Evolutionary conservation across 2,329 filamentous ascomycete species (phyloP), one percentile per base, ranked within the genome.

Genomic region (Juglanconis sp.): DNA sequence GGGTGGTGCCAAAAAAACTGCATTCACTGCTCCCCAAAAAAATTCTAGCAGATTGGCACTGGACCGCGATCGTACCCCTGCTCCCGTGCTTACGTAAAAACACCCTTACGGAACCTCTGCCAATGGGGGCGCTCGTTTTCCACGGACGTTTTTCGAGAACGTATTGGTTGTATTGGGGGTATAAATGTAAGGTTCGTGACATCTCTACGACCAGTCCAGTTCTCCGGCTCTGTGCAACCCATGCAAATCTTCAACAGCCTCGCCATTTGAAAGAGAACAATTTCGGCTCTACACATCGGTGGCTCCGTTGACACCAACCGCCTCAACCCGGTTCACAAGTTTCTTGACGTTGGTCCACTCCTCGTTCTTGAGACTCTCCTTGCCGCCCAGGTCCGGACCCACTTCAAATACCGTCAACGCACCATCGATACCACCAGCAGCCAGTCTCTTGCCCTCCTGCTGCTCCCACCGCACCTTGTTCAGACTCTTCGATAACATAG

Each of bases 391-490:
- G 66, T 93, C 86, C 68, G 82, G 79, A 31, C 92, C 88, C 59
- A 99, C 94, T 76, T 99, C 95, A 70, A 98, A 99, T 7, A 99
- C 86, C 0, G 90, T 96, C 30, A 97, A 81, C 1, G 92, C 87
- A 10, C 94, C 94, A 70, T 97, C 93, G 63, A 99, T 88, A 4
- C 95, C 95, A 49, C 95, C 96, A 0, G 92, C 92, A 1, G 94
- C 95, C 54, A 98, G 78, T 55, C 91, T 84, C 74, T 89, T 90
- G 53, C 95, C 96, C 71, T 97, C 93, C 49, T 86, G 88, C 68
- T 87, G 87, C 76, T 99, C 95, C 95, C 95, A 99, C 0, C 92
- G 89, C 48, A 97, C 80, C 77, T 95, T 96, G 75, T 99, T 99
- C 69, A 99, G 76, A 72, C 92, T 96, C 77, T 91, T 89, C 60